These are phyloP conservation scores for Curvularia verruculosa DNA, from an alignment of 2,329 filamentous ascomycete genomes.

Conservation along the genomic window DNA sequence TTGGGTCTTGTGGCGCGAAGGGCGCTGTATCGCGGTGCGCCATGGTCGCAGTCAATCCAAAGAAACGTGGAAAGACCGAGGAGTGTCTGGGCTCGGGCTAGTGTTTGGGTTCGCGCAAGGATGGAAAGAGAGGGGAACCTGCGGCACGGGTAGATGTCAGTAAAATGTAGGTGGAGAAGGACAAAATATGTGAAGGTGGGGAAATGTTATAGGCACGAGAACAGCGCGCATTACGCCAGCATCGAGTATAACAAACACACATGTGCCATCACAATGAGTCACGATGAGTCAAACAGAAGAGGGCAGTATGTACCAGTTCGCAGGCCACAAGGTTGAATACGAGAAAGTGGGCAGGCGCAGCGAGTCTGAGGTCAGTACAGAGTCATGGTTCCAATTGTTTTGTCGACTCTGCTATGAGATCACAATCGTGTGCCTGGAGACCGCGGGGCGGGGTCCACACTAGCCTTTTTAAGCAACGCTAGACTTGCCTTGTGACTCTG, in stretches of 20 bases:
- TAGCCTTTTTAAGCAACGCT: constrained; percentile 3
- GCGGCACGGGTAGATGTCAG: constrained; percentile 20
- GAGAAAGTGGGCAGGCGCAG: constrained; percentile 17
- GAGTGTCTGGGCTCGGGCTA: neutral
- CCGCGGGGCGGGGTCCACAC: constrained; percentile 10
- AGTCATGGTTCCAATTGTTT: constrained; percentile 13
- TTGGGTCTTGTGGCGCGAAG: constrained; percentile 70
- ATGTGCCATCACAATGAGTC: constrained; percentile 17
- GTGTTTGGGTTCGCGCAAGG: neutral
- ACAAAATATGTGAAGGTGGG: constrained; percentile 20
- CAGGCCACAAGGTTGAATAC: neutral
- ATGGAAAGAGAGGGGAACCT: constrained; percentile 13
- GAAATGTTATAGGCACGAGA: constrained; percentile 15
- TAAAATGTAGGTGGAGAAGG: constrained; percentile 11
- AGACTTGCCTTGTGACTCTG: neutral
- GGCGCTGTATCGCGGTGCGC: constrained; percentile 62
- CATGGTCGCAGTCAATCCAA: constrained; percentile 52
- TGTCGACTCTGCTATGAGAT: constrained; percentile 18
- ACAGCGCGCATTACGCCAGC: constrained; percentile 29
- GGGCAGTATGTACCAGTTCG: constrained; percentile 21
- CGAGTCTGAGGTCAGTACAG: constrained; percentile 8
- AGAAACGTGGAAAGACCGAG: neutral
- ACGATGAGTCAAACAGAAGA: constrained; percentile 24
- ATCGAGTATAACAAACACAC: constrained; percentile 5
- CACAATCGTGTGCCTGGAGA: constrained; percentile 14